Percentiles rank a stretch among this genome's conserved stretches.
phyloP scores from a whole-genome alignment of 2,329 filamentous ascomycete species.

The Talaromyces sp. region DNA sequence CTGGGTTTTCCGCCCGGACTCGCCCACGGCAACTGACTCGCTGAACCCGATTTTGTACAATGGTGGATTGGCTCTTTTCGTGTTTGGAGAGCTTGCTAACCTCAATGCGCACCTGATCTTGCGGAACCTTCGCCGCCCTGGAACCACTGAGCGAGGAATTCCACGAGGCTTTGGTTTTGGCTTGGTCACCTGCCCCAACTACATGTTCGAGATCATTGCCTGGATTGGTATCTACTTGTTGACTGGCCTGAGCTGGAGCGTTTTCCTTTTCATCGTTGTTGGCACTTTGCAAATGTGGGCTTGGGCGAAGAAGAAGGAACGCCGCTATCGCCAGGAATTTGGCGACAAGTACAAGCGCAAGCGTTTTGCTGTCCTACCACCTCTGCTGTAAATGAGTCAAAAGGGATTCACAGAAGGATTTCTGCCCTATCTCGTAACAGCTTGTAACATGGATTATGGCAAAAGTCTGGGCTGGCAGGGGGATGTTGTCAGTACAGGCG shows the following conservation, averaged over 20 bases:
- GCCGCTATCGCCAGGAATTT: constrained; percentile 82
- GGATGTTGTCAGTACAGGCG: background rate
- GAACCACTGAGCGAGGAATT: constrained; percentile 82
- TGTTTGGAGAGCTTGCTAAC: constrained; percentile 75
- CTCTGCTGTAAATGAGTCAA: constrained; percentile 41
- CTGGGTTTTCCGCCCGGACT: constrained; percentile 75
- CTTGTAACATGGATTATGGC: background rate
- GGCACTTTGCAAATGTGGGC: constrained; percentile 73
- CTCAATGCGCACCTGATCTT: constrained; percentile 74
- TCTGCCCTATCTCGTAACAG: background rate
- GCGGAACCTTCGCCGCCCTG: constrained; percentile 67
- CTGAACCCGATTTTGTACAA: constrained; percentile 55
- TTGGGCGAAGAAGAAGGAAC: constrained; percentile 93
- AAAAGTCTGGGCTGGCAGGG: background rate
- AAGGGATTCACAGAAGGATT: background rate
- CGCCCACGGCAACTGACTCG: constrained; percentile 55
- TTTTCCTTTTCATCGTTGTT: constrained; percentile 68
- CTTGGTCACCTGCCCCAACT: constrained; percentile 92
- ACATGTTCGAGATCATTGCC: constrained; percentile 83
- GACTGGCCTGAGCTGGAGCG: constrained; percentile 68
- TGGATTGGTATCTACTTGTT: constrained; percentile 81
- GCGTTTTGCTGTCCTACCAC: constrained; percentile 75
- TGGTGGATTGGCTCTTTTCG: constrained; percentile 65
- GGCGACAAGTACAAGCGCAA: constrained; percentile 94
- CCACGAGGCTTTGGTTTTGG: constrained; percentile 79